Evolutionary conservation across 495 filamentous ascomycete species (phyloP), one percentile per base, ranked within the genome.

Genomic region (Trichocladium uniseriatum): DNA sequence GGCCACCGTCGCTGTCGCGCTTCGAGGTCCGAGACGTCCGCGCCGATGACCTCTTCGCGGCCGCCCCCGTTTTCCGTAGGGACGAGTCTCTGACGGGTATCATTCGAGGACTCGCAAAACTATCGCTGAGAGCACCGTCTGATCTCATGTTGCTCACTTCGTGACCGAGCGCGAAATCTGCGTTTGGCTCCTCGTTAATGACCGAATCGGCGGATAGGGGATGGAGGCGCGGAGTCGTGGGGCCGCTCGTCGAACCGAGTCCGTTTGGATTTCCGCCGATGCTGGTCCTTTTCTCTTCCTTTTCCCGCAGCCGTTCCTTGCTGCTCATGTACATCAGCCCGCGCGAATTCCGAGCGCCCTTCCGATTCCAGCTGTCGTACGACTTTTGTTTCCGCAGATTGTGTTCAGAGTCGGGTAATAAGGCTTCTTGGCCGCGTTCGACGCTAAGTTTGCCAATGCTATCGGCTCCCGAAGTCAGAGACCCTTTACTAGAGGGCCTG

Each of bases 41-140:
- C 10, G 61, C 62, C 1, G 70, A 72, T 0, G 69, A 67, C 48
- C 71, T 52, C 58, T 64, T 73, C 15, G 59, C 60, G 46, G 51
- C 65, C 6, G 58, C 52, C 10, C 67, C 64, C 1, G 70, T 73
- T 52, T 84, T 83, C 35, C 82, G 70, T 34, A 87, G 59, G 6
- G 82, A 86, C 1, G 83, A 87, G 41, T 86, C 82, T 45, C 83
- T 71, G 4, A 75, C 70, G 5, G 84, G 84, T 40, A 88, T 84
- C 9, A 75, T 64, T 52, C 62, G 75, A 41, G 66, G 58, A 41
- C 51, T 56, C 6, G 57, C 49, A 2, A 55, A 28, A 14, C 29
- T 40, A 38, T 51, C 48, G 0, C 16, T 18, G 0, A 31, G 24
- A 3, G 7, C 31, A 4, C 36, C 39, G n/a, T 50, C 48, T 1